Base-by-base conservation (phyloP, 2,329 filamentous ascomycete species). In the Stenocarpella maydis region DNA sequence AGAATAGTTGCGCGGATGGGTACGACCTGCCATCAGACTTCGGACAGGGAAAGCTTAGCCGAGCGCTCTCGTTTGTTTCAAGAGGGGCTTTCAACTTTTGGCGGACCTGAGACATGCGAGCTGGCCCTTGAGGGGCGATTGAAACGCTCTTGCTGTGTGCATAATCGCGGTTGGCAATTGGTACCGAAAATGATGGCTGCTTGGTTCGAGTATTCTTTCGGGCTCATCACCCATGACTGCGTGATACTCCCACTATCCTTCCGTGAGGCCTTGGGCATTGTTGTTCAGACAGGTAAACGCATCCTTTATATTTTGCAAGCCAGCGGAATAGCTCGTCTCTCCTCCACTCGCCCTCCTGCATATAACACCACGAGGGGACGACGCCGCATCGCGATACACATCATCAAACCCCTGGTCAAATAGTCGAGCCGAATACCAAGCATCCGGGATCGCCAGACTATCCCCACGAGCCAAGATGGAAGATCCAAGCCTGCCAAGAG, bases 91-190 rank as follows among this genome's bases (percentile, higher is more conserved):
- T 43, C 55, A 47, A 61, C 41, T 24, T 47, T 47, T 34, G 55
- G 55, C 55, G 55, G 55, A 61, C 55, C 55, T 61, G 55, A 61
- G 55, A 61, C 41, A 61, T 61, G 55, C 55, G 55, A 61, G 55
- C 41, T 61, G 41, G 47, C 55, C 55, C 55, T 61, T 47, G 55
- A 61, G 47, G 43, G 41, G n/a, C 12, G 55, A 61, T 61, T 17
- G 55, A 61, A 47, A 61, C 55, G 34, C 41, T 61, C 5, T 24
- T 19, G 34, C 24, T 47, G 55, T 39, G 19, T 45, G 24, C 55
- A 61, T 41, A 24, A 39, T 41, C 2, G 19, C 28, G 8, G 47
- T 47, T 47, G 55, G 41, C 55, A 61, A 24, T 61, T 14, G 26
- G 26, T 61, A 34, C 54, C 54, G 54, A 61, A 26, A 31, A 15